These are phyloP conservation scores for Ophiocordyceps sinensis DNA, from an alignment of 2,329 filamentous ascomycete genomes.

Conservation along the genomic window DNA sequence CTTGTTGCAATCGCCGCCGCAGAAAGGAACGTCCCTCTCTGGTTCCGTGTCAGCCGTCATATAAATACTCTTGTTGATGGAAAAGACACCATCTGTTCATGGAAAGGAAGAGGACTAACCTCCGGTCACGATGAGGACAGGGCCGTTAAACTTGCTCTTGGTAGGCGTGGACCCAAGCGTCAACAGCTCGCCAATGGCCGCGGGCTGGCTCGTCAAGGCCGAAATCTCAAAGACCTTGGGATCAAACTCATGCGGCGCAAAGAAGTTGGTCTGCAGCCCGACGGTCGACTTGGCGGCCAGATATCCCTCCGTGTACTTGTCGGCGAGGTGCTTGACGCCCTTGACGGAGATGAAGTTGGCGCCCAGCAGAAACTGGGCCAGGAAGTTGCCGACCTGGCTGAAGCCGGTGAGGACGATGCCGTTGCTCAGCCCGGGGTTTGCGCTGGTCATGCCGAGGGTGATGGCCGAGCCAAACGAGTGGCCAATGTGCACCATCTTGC, in stretches of 20 bases:
- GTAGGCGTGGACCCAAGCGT: slow-evolving; percentile 29
- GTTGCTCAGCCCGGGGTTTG: slow-evolving; percentile 38
- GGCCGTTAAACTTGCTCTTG: slow-evolving; percentile 30
- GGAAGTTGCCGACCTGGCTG: slow-evolving; percentile 30
- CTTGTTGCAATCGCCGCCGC: slow-evolving; percentile 44
- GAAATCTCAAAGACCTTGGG: slow-evolving; percentile 31
- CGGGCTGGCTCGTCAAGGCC: slow-evolving; percentile 36
- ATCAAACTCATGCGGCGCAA: slow-evolving; percentile 39
- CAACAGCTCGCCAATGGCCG: slow-evolving; percentile 42
- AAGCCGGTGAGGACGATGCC: slow-evolving; percentile 48
- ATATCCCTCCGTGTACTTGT: slow-evolving; percentile 34
- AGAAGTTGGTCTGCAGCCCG: slow-evolving; percentile 37
- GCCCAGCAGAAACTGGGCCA: slow-evolving; percentile 26
- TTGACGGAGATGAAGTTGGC: slow-evolving; percentile 32
- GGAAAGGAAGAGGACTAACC: slow-evolving; percentile 14
- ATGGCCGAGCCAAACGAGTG: slow-evolving; percentile 50
- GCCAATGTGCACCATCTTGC: slow-evolving; percentile 42
- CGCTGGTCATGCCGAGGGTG: slow-evolving; percentile 37
- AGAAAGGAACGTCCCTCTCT: slow-evolving; percentile 40
- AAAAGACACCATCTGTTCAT: neutral
- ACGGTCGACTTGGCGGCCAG: slow-evolving; percentile 29
- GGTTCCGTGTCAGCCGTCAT: neutral
- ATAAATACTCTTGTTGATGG: neutral
- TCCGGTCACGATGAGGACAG: slow-evolving; percentile 45
- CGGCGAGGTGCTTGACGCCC: slow-evolving; percentile 11